phyloP scores from a whole-genome alignment of 2,329 filamentous ascomycete genomes.

The Coniochaeta ligniaria region DNA sequence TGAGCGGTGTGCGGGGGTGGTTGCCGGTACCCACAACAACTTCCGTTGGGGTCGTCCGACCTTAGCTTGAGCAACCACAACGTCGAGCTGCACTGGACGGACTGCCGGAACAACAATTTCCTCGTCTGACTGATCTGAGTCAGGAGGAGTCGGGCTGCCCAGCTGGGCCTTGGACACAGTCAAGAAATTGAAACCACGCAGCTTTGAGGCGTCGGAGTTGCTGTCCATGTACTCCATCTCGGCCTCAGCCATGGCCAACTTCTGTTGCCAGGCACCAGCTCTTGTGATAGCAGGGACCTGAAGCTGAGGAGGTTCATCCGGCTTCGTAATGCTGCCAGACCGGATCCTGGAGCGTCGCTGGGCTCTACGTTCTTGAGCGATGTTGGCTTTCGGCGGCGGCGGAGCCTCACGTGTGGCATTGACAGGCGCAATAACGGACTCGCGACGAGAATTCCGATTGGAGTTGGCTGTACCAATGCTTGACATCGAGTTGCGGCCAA shows the following conservation, averaged over 20 bases:
- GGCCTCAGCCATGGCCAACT: slow-evolving; percentile 35
- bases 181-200: slow-evolving; percentile 31
- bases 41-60: slow-evolving; percentile 1
- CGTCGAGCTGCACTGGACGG: background rate
- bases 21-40: slow-evolving; percentile 18
- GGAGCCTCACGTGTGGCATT: background rate
- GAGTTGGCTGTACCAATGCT: slow-evolving; percentile 28
- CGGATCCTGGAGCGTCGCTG: slow-evolving; percentile 29
- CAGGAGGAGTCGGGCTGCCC: slow-evolving; percentile 47
- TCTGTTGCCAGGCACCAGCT: slow-evolving; percentile 35
- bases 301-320: slow-evolving; percentile 10
- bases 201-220: slow-evolving; percentile 25
- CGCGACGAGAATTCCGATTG: slow-evolving; percentile 23
- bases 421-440: slow-evolving; percentile 14
- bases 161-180: slow-evolving; percentile 30
- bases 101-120: slow-evolving; percentile 18
- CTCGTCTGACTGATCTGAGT: slow-evolving; percentile 40
- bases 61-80: background rate
- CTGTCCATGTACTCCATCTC: slow-evolving; percentile 34
- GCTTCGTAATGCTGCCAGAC: slow-evolving; percentile 18
- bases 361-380: slow-evolving; percentile 28
- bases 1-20: background rate
- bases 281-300: slow-evolving; percentile 5
- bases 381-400: slow-evolving; percentile 21
- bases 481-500: slow-evolving; percentile 44